Base-by-base conservation (phyloP, 495 filamentous ascomycete genomes). In the Mytilinidion resinicola region DNA sequence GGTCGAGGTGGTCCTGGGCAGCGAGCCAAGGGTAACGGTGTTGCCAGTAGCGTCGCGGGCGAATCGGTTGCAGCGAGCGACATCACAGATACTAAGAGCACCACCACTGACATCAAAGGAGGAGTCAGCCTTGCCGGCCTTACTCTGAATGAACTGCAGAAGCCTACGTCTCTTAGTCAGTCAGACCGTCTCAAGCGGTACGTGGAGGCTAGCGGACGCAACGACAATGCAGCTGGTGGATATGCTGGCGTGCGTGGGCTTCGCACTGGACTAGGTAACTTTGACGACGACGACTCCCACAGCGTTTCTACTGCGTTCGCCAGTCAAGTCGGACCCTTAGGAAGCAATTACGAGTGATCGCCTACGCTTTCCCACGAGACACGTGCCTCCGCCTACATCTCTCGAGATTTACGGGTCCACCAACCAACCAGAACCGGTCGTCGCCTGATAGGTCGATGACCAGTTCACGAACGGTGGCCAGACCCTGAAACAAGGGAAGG, bases 221-320 rank as follows among this genome's bases (percentile, higher is more conserved):
- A 79, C 60, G 72, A 74, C 56, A 78, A 78, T 25, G 73, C 64
- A 35, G 58, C 69, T 57, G 64, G 67, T 41, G 73, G 70, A 36
- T 51, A 63, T 25, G 66, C 63, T 37, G 63, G 83, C 62, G 78
- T 76, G 47, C 74, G 78, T 55, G 79, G 77, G 34, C 64, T 61
- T 33, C 54, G 58, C 9, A 53, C 53, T 34, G 63, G 57, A 30
- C 50, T 60, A 3, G 59, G 42, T 49, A 56, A 51, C 1, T 62
- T 62, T 35, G 69, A 71, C 12, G 93, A 97, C 62, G 93, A 99
- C 59, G 93, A 97, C 69, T 88, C 91, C 57, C 88, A 92, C 71
- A 96, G 92, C 70, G 82, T 97, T 65, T 95, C 89, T 61, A 96
- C 92, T 33, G 90, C 90, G 7, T 97, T 96, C 75, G 92, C 91